Base-by-base conservation (phyloP, 164 flowering plant genomes). In the Chimonanthus salicifolius region DNA sequence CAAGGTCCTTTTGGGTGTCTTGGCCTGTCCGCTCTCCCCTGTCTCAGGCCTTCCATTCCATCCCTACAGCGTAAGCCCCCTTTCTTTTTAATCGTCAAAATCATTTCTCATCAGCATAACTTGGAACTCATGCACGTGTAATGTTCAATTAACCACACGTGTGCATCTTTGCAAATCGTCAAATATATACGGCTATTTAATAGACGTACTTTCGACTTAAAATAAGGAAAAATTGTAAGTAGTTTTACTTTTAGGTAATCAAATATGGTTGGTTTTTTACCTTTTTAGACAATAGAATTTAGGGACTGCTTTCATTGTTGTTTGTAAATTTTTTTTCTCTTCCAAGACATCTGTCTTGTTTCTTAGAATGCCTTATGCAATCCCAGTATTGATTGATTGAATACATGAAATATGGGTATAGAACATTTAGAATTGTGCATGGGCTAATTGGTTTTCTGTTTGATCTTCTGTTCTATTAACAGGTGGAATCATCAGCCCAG, bases 11-110 rank as follows among this genome's bases (percentile, higher is more conserved):
- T 78, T 92, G 43, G 86, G 91, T 71, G 97, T 92, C 60, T 70
- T 90, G 69, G 97, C 85, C 70, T 90, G 94, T 80, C 97, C 97
- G 79, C 94, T 90, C 47, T 88, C 88, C 67, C 93, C 97, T 15
- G 70, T 90, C 65, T 82, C 93, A 0, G 20, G 73, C 63, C 72
- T 47, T 44, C 81, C 85, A 64, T 74, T 78, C 62, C 80, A 66
- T 10, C 58, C 80, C 76, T 46, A 21, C 72, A 74, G 83, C 72
- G 92, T 85, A 78, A 67, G 82, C 68, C 21, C 4, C 18, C 44
- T 7, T 15, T 58, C 13, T 69, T 20, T 5, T 20, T 18, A 3
- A 3, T 16, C 43, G 16, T 18, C 6, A 11, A 15, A 33, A 3
- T 51, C 47, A 8, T 50, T 44, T 9, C 18, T 48, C 58, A 8